Evolutionary conservation across 2,329 filamentous ascomycete species (phyloP), one percentile per base, ranked within the genome.

Genomic region (Chaetomium sp.): DNA sequence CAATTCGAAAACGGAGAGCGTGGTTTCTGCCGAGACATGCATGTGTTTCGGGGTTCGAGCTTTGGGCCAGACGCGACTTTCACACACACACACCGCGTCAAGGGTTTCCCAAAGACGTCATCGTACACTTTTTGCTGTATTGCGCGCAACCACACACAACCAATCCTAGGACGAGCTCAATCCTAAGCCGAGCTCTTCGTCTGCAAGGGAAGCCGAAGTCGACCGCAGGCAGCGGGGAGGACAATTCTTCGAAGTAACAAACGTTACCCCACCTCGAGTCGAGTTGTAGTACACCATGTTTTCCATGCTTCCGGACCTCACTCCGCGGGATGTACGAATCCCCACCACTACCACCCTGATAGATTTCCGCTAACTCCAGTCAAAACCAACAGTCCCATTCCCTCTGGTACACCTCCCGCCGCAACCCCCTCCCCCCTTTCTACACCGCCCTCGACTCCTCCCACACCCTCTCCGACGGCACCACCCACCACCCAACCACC

Each of bases 371-470:
- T 54, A 53, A 59, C 37, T n/a, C 27, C 19, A 47, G 11, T 8
- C 36, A 49, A 8, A n/a, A 33, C 46, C 7, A 37, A 40, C 63
- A 89, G 87, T 85, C 85, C 38, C 84, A 89, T 69, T 80, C 82
- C 52, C 78, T 89, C 57, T 90, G 87, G 87, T 89, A 89, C 69
- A 81, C 80, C 37, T 84, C 85, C 10, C 79, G 84, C 5, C 79
- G 82, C 50, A 76, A 74, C 66, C 79, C 78, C n/a, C 53, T 42
- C 14, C 53, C 43, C n/a, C 49, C 58, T 12, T 53, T 55, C 35
- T 59, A 54, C 33, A 27, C 19, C 19, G 43, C 49, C 41, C 49
- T 55, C 59, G 60, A 70, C 55, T 61, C 67, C 34, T 59, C 65
- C 8, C 38, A 52, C 32, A 65, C 72, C 46, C 38, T 19, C 19